Base-by-base conservation (phyloP, 768 basidiomycete species). In the Daedalea quercina region DNA sequence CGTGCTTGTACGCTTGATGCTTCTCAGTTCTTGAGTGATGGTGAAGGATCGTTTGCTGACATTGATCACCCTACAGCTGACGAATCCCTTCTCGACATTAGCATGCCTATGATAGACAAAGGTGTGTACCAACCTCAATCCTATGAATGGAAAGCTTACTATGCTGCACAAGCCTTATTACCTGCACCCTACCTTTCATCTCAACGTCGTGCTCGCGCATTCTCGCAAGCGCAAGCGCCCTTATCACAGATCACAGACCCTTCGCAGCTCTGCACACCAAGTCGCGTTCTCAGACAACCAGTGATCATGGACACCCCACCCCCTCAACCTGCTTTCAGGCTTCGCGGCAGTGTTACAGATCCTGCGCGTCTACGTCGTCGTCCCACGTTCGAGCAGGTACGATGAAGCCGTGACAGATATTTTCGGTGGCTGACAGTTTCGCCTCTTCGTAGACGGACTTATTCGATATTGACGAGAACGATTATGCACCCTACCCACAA, bases 391-490 rank as follows among this genome's bases (percentile, higher is more conserved):
- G 69, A 71, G 47, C 73, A 75, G 66, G 76, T 75, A 45, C 31
- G 72, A 63, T 35, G 25, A 58, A 11, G 22, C 24, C 11, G 44
- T 34, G 19, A n/a, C 53, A 47, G 41, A 13, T 19, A 34, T 46
- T 31, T 9, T 50, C 51, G 26, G 13, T 65, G 54, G 59, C 61
- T 57, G n/a, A n/a, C n/a, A n/a, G 57, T 60, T 42, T 44, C 56
- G 53, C 64, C 11, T 62, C 67, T 22, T 66, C 66, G 53, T 65
- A 72, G 59, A 63, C 60, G 22, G 79, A 86, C 34, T 70, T 87
- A 52, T 88, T 85, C 63, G 83, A 88, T 61, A 87, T 89, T 56
- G 81, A 86, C 60, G 87, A 88, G 65, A 81, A 83, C 61, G 80
- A 81, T 53, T 78, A 78, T 59, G 81, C 82, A 52, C 70, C 72